Evolutionary conservation across 192 early-diverging fungal species (phyloP).

Genomic region (Geosiphon pyriformis): DNA sequence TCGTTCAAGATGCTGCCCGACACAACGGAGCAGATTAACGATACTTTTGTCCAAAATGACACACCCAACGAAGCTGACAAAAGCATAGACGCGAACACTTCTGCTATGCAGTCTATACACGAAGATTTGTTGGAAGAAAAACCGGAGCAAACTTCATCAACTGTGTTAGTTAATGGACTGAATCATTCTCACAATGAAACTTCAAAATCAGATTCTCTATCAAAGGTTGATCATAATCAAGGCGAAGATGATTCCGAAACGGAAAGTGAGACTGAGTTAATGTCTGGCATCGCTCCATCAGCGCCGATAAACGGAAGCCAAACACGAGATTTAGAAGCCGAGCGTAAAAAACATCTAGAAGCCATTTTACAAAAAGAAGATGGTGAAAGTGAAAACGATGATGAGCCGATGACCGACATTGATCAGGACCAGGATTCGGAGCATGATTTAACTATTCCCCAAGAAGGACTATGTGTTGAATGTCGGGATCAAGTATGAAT

Average conservation of each 20-base stretch:
- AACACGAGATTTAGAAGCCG: background rate
- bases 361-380: slow-evolving; percentile 34
- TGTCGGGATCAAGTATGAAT: slow-evolving; percentile 71
- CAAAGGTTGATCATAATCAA: background rate
- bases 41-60: too few relatives aligned
- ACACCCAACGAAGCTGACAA: background rate
- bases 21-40: background rate
- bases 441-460: slow-evolving; percentile 27
- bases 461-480: slow-evolving; percentile 82
- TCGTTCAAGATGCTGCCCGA: background rate
- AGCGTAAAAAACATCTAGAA: slow-evolving; percentile 22
- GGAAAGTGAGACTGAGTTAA: background rate
- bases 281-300: background rate
- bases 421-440: slow-evolving; percentile 17
- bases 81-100: background rate
- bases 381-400: slow-evolving; percentile 32
- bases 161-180: too few relatives aligned
- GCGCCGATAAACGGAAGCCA: background rate
- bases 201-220: background rate
- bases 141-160: background rate
- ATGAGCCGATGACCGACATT: slow-evolving; percentile 16
- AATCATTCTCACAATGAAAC: background rate
- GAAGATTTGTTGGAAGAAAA: background rate
- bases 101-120: background rate
- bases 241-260: background rate